These are phyloP conservation scores for Pilasporangium apinafurcum DNA, from an alignment of 352 stramenopile species.

Conservation along the genomic window DNA sequence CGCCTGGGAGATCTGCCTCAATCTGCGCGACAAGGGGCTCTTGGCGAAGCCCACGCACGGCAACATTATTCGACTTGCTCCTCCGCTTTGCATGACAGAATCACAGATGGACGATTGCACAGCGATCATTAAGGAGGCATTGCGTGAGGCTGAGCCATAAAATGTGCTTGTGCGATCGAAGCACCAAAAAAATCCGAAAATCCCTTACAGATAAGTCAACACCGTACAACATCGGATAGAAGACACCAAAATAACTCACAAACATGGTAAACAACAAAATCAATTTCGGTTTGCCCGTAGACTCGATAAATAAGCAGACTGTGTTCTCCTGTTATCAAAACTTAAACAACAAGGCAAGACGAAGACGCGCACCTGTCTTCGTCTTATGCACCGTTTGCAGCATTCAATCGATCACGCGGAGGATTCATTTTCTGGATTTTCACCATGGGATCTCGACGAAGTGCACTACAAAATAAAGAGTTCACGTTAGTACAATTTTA, in stretches of 20 bases:
- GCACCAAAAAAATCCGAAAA: too few relatives aligned
- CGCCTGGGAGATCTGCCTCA: constrained; percentile 95
- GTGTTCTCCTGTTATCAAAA: not conserved
- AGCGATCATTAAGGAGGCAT: constrained; percentile 70
- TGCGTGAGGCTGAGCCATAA: constrained; percentile 60
- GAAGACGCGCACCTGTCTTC: too few relatives aligned
- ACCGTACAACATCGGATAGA: not conserved
- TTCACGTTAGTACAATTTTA: not conserved
- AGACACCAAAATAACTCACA: not conserved
- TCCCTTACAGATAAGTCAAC: too few relatives aligned
- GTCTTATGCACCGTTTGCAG: constrained; percentile 10
- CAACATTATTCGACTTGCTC: constrained; percentile 97
- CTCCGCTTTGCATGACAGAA: constrained; percentile 94
- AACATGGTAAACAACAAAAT: not conserved
- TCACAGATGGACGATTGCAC: constrained; percentile 91
- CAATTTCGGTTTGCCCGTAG: not conserved
- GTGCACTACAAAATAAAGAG: constrained; percentile 27
- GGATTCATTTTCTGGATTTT: constrained; percentile 88
- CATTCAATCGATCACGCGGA: constrained; percentile 73
- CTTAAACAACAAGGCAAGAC: not conserved
- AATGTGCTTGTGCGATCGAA: too few relatives aligned
- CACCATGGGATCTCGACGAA: constrained; percentile 65
- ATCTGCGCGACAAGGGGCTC: constrained; percentile 93
- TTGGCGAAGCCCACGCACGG: constrained; percentile 99
- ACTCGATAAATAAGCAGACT: constrained; percentile 1